A percentile compares a stretch with the other conserved stretches of the same genome.
Conservation (phyloP, 768 basidiomycete genomes). For the Boletus barrowsii region DNA sequence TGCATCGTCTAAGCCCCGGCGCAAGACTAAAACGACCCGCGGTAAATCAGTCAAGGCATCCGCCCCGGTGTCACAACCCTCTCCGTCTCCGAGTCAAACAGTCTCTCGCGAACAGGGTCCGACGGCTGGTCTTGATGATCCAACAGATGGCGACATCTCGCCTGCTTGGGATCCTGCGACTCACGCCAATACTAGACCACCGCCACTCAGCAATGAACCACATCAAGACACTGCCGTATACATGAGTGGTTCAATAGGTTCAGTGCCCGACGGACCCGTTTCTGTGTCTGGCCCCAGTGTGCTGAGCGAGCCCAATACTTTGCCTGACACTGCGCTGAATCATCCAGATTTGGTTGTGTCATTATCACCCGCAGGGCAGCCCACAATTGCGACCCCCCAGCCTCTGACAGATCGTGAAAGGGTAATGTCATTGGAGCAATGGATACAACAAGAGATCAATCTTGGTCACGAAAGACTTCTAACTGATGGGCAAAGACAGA, state of each 20-base stretch:
- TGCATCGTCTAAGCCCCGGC: slow-evolving; percentile 21
- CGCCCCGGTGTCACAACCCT: slow-evolving; percentile 9
- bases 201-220: background rate
- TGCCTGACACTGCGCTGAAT: background rate
- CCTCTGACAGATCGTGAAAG: slow-evolving; percentile 47
- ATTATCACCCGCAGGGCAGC: slow-evolving; percentile 10
- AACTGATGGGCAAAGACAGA: slow-evolving; percentile 49
- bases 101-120: background rate
- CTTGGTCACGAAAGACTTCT: slow-evolving; percentile 60
- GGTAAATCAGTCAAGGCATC: slow-evolving; percentile 20
- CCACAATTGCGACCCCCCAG: slow-evolving; percentile 13
- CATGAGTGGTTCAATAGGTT: background rate
- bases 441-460: slow-evolving; percentile 74
- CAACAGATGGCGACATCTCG: background rate
- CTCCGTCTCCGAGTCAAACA: slow-evolving; percentile 11
- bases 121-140: background rate
- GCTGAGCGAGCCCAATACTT: background rate
- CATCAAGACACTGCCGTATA: background rate
- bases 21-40: slow-evolving; percentile 21
- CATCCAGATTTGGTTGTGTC: slow-evolving; percentile 12
- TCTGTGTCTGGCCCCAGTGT: background rate
- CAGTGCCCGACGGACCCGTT: background rate
- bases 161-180: background rate
- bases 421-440: slow-evolving; percentile 79
- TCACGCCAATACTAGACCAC: background rate